Base-by-base conservation (phyloP, 1,284 basidiomycete species). In the Paramarasmius palmivorus region DNA sequence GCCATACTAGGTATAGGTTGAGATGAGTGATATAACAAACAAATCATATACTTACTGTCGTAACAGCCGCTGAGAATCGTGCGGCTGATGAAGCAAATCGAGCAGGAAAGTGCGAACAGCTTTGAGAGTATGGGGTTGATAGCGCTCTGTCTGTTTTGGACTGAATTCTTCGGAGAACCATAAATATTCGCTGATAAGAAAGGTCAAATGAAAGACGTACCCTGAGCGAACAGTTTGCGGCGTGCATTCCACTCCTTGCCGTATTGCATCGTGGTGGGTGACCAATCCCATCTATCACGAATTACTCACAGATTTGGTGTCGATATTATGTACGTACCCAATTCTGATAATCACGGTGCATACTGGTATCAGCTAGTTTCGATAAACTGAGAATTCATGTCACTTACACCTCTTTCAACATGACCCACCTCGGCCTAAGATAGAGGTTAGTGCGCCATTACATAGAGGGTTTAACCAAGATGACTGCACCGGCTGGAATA, bases 1-100 rank as follows among this genome's bases (percentile, higher is more conserved):
- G 73, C 63, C 56, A 72, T 73, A 42, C 76, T 77, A 52, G n/a
- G 48, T 45, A 20, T 1, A 25, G 25, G 22, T 5, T 25, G 20
- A 9, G 25, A 23, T 2, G 23, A 6, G 14, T 2, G 2, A 15
- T 23, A 25, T 14, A 44, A 2, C 20, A 20, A 44, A 23, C 41
- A 19, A 44, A 8, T 15, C 19, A 44, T 23, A 25, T 22, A 44
- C 41, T 23, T 6, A 44, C 41, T 44, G 41, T 44, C 41, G n/a
- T 3, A 44, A n/a, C 15, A 44, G 20, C 20, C 25, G 41, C 9
- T 44, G 25, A n/a, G 8, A 44, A 26, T 44, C 23, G 1, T 44
- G 19, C 20, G 41, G 41, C 6, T 44, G 19, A n/a, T n/a, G 41
- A 9, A 44, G 15, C 5, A 40, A 17, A 40, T 17, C n/a, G 9